phyloP scores from a whole-genome alignment of 1,284 basidiomycete genomes.

The Ceratobasidium sp. region DNA sequence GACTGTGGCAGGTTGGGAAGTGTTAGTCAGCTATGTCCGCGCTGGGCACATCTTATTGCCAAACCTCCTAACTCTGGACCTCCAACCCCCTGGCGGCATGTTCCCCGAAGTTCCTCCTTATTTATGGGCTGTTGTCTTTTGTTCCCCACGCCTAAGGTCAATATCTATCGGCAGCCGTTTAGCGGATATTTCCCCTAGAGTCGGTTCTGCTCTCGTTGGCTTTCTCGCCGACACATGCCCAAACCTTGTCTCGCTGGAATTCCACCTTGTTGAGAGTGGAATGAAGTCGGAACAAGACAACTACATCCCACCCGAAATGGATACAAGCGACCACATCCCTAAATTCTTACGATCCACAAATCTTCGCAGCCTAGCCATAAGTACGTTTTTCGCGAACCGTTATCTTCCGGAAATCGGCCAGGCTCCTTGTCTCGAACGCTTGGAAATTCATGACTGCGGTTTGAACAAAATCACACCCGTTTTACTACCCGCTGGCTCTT shows the following conservation, averaged over 20 bases:
- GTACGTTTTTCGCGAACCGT: not conserved
- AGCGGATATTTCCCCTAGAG: not conserved
- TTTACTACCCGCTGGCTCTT: not conserved
- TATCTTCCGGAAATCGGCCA: not conserved
- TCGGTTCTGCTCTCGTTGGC: not conserved
- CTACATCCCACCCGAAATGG: not conserved
- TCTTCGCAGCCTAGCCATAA: not conserved
- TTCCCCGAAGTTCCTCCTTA: not conserved
- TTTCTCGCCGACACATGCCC: not conserved
- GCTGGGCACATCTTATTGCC: conserved; percentile 6
- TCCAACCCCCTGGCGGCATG: not conserved
- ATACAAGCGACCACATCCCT: not conserved
- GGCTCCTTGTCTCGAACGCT: not conserved
- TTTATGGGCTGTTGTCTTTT: not conserved
- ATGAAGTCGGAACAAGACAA: not conserved
- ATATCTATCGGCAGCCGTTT: not conserved
- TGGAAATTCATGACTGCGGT: not conserved
- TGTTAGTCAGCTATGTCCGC: not conserved
- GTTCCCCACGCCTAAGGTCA: not conserved
- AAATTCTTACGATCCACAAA: not conserved
- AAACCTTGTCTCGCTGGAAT: not conserved
- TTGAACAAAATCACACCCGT: not conserved
- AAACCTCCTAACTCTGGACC: not conserved
- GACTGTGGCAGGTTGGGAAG: not conserved
- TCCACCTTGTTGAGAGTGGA: not conserved